Conservation (phyloP, 805 yeast species). For the Wickerhamiella galacta region DNA sequence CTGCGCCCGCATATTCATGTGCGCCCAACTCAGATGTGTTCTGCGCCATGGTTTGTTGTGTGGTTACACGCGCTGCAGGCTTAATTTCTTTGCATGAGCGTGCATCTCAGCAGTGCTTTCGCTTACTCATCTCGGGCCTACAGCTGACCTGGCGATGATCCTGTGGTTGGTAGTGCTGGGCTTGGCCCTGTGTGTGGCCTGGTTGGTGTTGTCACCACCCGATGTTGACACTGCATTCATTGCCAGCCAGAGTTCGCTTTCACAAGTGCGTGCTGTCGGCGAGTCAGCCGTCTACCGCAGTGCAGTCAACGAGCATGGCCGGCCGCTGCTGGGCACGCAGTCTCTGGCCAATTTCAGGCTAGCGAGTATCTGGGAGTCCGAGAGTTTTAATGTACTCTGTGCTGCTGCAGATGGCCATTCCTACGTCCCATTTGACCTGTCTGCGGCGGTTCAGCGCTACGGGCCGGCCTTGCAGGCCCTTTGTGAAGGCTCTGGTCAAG, state of each 20-base stretch:
- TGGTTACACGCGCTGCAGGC: no score
- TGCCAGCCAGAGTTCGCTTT: slow-evolving; percentile 43
- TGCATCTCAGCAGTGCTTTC: no score
- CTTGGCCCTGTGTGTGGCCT: slow-evolving; percentile 10
- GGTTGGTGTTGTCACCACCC: slow-evolving; percentile 15
- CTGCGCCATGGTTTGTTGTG: no score
- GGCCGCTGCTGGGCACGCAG: slow-evolving; percentile 9
- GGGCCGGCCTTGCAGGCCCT: slow-evolving; percentile 5
- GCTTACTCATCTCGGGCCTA: no score
- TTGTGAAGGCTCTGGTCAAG: slow-evolving; percentile 3
- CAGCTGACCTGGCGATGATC: no score
- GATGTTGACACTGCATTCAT: slow-evolving; percentile 24
- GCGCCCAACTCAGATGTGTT: no score
- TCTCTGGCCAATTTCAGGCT: slow-evolving; percentile 37
- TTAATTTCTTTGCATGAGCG: no score
- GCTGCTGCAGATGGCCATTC: slow-evolving; percentile 1
- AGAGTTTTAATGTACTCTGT: slow-evolving; percentile 4
- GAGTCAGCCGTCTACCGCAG: slow-evolving; percentile 71
- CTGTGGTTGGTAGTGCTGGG: slow-evolving; percentile 9
- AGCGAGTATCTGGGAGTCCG: slow-evolving; percentile 39
- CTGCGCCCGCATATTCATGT: no score
- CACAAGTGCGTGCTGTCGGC: slow-evolving; percentile 42
- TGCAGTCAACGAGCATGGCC: slow-evolving; percentile 53
- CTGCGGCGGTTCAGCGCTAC: slow-evolving; percentile 1
- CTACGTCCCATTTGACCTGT: slow-evolving; percentile 3